These are phyloP conservation scores for Leccinellum rugosiceps DNA, from an alignment of 768 basidiomycete genomes.

Conservation along the genomic window DNA sequence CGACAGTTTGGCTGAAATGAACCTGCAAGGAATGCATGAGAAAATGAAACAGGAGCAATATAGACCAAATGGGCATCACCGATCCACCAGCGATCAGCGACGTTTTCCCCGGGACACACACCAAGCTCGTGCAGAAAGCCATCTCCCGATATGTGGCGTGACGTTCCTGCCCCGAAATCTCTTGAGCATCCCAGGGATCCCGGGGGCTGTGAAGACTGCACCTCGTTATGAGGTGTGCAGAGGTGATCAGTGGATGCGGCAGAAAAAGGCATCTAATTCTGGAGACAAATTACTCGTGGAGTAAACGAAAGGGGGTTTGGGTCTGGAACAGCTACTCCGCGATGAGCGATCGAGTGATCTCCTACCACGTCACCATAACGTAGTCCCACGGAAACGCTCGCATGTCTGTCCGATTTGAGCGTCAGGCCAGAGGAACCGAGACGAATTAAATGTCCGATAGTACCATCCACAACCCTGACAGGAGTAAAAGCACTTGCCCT, in stretches of 20 bases:
- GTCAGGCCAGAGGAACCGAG: not conserved
- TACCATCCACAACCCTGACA: conserved; percentile 3
- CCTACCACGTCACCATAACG: not conserved
- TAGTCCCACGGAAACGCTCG: not conserved
- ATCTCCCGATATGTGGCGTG: conserved; percentile 5
- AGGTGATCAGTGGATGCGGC: conserved; percentile 2
- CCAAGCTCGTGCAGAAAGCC: conserved; percentile 7
- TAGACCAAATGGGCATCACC: conserved; percentile 7
- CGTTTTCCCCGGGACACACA: conserved; percentile 5
- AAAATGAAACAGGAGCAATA: conserved; percentile 17
- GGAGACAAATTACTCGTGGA: not conserved
- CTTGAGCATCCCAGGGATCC: conserved; percentile 3
- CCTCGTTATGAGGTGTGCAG: not conserved
- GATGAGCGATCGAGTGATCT: not conserved
- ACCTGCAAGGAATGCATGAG: conserved; percentile 11
- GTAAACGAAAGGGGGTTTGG: conserved; percentile 1
- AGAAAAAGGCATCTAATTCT: not conserved
- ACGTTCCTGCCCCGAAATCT: conserved; percentile 11
- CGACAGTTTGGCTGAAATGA: not conserved
- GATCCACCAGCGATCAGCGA: conserved; percentile 1
- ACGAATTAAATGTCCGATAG: conserved; percentile 3
- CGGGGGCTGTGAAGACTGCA: conserved; percentile 3
- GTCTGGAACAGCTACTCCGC: conserved; percentile 10
- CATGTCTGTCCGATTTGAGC: not conserved
- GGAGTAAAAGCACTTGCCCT: conserved; percentile 2